Evolutionary conservation across 768 basidiomycete species (phyloP).

Genomic region (Strobilomyces confusus): DNA sequence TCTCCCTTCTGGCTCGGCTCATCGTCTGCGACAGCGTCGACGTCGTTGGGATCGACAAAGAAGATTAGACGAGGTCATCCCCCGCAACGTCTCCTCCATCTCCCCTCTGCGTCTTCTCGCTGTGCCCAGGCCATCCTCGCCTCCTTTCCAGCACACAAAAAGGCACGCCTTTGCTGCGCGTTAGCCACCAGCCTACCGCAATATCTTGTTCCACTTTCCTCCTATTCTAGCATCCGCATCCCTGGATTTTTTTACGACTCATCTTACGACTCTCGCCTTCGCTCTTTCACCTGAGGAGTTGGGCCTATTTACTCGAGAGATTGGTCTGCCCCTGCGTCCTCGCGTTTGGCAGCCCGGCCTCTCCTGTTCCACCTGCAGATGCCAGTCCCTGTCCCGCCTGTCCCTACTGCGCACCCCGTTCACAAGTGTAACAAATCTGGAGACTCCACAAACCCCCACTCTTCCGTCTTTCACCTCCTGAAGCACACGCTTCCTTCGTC

Average conservation of each 20-base stretch:
- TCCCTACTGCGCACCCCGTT: slow-evolving; percentile 58
- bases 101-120: slow-evolving; percentile 11
- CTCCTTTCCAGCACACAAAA: slow-evolving; percentile 46
- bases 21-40: slow-evolving; percentile 42
- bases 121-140: slow-evolving; percentile 22
- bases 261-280: slow-evolving; percentile 56
- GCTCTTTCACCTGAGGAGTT: slow-evolving; percentile 38
- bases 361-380: slow-evolving; percentile 55
- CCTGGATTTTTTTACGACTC: slow-evolving; percentile 55
- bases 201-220: slow-evolving; percentile 25
- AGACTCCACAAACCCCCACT: slow-evolving; percentile 32
- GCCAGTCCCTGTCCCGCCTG: slow-evolving; percentile 80
- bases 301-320: slow-evolving; percentile 39
- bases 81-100: slow-evolving; percentile 18
- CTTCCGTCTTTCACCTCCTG: slow-evolving; percentile 50
- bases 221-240: slow-evolving; percentile 27
- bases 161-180: slow-evolving; percentile 95
- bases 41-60: slow-evolving; percentile 37
- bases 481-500: slow-evolving; percentile 57
- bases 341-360: slow-evolving; percentile 42
- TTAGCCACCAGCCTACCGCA: slow-evolving; percentile 51
- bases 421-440: slow-evolving; percentile 53
- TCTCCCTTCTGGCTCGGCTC: slow-evolving; percentile 30
- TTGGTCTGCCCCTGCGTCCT: slow-evolving; percentile 39
- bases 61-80: slow-evolving; percentile 30